Evolutionary conservation across 305 asterid species (phyloP).

Genomic region (Ilex paraguariensis): DNA sequence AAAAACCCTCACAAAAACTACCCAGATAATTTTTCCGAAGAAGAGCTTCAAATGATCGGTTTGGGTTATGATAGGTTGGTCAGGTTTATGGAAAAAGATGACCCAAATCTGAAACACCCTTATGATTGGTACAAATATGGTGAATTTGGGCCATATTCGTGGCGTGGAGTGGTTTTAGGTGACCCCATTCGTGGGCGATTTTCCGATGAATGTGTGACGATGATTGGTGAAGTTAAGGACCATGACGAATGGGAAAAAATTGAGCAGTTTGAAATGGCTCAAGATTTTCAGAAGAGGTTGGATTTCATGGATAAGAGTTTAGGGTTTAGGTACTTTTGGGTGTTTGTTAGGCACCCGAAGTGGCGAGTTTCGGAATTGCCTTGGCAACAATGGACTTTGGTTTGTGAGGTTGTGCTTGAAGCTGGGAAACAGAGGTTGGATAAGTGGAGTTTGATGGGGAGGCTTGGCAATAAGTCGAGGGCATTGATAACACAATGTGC

Average conservation of each 20-base stretch:
- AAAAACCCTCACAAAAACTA: constrained; percentile 79
- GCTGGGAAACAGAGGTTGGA: constrained; percentile 84
- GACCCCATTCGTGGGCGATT: constrained; percentile 79
- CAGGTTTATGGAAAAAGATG: constrained; percentile 86
- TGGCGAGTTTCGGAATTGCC: constrained; percentile 81
- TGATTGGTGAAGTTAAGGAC: constrained; percentile 76
- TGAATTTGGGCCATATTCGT: constrained; percentile 87
- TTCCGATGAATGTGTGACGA: constrained; percentile 65
- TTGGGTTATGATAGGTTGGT: constrained; percentile 89
- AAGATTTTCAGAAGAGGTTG: constrained; percentile 52
- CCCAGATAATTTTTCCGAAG: constrained; percentile 77
- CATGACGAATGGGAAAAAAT: constrained; percentile 97
- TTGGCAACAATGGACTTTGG: constrained; percentile 96
- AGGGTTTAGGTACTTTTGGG: constrained; percentile 63
- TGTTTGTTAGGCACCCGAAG: constrained; percentile 88
- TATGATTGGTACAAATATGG: constrained; percentile 96
- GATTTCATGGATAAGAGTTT: constrained; percentile 57
- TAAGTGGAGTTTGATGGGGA: constrained; percentile 92
- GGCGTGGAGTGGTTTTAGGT: constrained; percentile 95
- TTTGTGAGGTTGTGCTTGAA: constrained; percentile 72
- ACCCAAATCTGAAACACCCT: constrained; percentile 90
- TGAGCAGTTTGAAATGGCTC: constrained; percentile 78
- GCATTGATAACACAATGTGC: constrained; percentile 79
- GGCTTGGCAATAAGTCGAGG: constrained; percentile 75
- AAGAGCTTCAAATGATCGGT: constrained; percentile 93